Evolutionary conservation across 2,329 filamentous ascomycete species (phyloP), one percentile per base, ranked within the genome.

Genomic region (Venturia oleaginea): DNA sequence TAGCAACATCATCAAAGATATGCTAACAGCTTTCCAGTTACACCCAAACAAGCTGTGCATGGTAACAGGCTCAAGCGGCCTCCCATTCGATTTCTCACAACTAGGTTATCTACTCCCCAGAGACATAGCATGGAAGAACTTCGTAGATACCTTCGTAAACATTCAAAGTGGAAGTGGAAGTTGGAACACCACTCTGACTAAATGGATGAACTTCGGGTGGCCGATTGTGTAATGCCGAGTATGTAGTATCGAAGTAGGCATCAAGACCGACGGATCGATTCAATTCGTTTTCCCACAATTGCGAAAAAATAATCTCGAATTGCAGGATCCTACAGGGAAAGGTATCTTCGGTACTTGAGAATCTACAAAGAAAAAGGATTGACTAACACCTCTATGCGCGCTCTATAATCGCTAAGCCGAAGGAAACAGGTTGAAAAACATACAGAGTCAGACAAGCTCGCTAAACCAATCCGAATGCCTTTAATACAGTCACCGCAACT

Each of bases 401-500:
- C n/a, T n/a, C n/a, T n/a, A n/a, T n/a, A n/a, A n/a, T n/a, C n/a
- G n/a, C n/a, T n/a, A n/a, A n/a, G n/a, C n/a, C n/a, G n/a, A n/a
- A n/a, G n/a, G n/a, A n/a, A n/a, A n/a, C n/a, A n/a, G n/a, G n/a
- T n/a, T n/a, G n/a, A n/a, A n/a, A n/a, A n/a, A n/a, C n/a, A n/a
- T n/a, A n/a, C n/a, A n/a, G n/a, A n/a, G n/a, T n/a, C 38, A 40
- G 13, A 17, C 8, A 51, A 48, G 6, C 46, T 27, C 46, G 22
- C 22, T 32, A 40, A 5, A 61, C 40, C 59, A 65, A 54, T 42
- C 83, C 83, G 73, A 91, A 91, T 1, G 84, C 84, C 66, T 86
- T 81, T 78, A 87, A 81, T 0, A 90, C 80, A 2, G 87, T 87
- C 46, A 89, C 75, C 10, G 82, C 74, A 19, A 91, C 83, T 4